These are phyloP conservation scores for Solanum ossicruentum DNA, from an alignment of 257 asterid species.

Conservation along the genomic window DNA sequence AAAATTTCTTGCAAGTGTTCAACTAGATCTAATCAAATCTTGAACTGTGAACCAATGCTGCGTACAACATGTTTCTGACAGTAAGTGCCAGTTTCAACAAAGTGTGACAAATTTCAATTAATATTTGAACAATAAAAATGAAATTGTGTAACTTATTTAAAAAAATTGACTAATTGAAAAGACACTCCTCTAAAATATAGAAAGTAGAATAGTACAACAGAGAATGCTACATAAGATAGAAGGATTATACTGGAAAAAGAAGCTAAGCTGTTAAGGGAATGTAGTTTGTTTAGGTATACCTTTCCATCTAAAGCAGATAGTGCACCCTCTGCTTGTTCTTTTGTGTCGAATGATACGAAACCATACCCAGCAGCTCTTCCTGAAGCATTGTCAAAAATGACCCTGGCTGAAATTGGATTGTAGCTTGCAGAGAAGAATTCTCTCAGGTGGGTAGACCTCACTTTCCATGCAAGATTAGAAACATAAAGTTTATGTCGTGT, in stretches of 20 bases:
- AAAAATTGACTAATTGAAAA: neutral
- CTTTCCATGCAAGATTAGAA: conserved; percentile 89
- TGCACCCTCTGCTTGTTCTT: conserved; percentile 82
- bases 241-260: neutral
- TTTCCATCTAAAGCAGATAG: conserved; percentile 52
- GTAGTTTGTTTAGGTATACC: conserved; percentile 22
- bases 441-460: conserved; percentile 62
- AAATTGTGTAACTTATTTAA: neutral
- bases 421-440: conserved; percentile 47
- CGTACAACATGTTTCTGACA: neutral
- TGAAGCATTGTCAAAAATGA: conserved; percentile 54
- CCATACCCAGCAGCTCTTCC: conserved; percentile 87
- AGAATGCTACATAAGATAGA: neutral
- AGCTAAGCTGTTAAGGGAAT: neutral
- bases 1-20: neutral
- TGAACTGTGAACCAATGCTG: neutral
- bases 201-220: neutral
- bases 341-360: conserved; percentile 65
- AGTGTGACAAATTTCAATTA: neutral
- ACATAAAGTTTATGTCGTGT: conserved; percentile 47
- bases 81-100: neutral
- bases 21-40: neutral
- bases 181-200: neutral
- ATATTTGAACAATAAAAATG: neutral
- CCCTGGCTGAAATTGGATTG: conserved; percentile 61